Conservation (phyloP, 805 yeast genomes). For the Kodamaea leandrae region DNA sequence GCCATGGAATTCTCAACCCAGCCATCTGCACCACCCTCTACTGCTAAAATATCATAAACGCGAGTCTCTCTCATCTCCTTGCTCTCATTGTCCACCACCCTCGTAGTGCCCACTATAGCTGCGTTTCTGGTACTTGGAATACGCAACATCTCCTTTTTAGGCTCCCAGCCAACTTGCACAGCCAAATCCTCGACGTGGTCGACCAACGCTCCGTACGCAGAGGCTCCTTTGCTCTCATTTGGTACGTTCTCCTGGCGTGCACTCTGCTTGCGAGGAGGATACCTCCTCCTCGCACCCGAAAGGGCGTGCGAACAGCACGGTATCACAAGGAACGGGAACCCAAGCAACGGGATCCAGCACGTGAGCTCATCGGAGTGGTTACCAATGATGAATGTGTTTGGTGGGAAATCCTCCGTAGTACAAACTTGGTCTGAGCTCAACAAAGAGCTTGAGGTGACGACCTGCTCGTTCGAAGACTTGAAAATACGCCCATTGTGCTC, state of each 20-base stretch:
- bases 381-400: conserved; percentile 80
- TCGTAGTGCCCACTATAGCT: conserved; percentile 70
- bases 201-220: conserved; percentile 82
- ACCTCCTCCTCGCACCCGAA: conserved; percentile 72
- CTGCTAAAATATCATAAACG: conserved; percentile 58
- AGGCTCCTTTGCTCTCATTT: conserved; percentile 26
- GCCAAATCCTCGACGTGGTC: conserved; percentile 79
- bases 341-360: conserved; percentile 89
- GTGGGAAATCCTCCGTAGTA: conserved; percentile 64
- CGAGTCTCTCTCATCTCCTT: conserved; percentile 35
- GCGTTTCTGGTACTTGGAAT: conserved; percentile 95
- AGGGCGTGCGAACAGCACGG: conserved; percentile 94
- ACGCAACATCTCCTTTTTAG: conserved; percentile 80
- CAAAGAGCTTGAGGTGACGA: conserved; percentile 42
- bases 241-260: neutral
- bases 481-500: conserved; percentile 61
- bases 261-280: conserved; percentile 40
- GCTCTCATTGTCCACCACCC: conserved; percentile 22
- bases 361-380: conserved; percentile 95
- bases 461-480: conserved; percentile 30
- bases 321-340: conserved; percentile 84
- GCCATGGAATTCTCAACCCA: conserved; percentile 84
- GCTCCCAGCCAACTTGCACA: conserved; percentile 72
- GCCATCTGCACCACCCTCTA: conserved; percentile 87
- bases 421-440: conserved; percentile 49